These are phyloP conservation scores for Heliocybe sulcata DNA, from an alignment of 1,284 basidiomycete genomes.

Conservation along the genomic window DNA sequence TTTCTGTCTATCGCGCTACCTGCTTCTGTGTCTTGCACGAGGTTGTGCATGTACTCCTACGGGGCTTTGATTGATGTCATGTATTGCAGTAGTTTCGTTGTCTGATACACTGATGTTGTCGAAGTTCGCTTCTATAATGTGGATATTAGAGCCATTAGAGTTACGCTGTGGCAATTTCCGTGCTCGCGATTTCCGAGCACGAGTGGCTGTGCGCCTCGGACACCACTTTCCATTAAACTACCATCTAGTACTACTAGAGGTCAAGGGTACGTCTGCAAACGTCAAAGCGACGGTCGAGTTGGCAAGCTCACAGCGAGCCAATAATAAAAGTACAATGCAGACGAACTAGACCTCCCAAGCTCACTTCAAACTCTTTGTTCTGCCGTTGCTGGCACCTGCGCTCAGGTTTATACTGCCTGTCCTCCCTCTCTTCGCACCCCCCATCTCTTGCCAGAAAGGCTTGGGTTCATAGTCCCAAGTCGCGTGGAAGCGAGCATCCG, in stretches of 20 bases:
- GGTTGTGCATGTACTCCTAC: neutral
- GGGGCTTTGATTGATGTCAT: neutral
- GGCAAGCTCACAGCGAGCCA: neutral
- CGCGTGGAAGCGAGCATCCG: slow-evolving; percentile 62
- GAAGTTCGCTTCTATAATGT: neutral
- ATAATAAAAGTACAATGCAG: neutral
- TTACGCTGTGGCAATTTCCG: neutral
- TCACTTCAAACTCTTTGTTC: neutral
- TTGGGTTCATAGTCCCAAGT: slow-evolving; percentile 74
- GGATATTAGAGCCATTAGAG: neutral
- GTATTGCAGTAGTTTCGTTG: neutral
- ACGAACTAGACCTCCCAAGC: neutral
- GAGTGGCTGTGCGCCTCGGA: neutral
- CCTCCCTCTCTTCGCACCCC: slow-evolving; percentile 18
- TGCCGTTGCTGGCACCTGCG: neutral
- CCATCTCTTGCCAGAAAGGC: slow-evolving; percentile 46
- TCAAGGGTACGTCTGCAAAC: neutral
- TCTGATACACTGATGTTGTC: neutral
- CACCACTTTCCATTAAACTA: neutral
- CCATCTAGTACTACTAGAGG: neutral
- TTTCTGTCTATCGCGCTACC: neutral
- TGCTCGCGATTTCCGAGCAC: neutral
- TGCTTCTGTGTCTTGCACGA: slow-evolving; percentile 2
- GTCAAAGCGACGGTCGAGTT: neutral
- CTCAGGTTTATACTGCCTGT: slow-evolving; percentile 20